Evolutionary conservation across 495 filamentous ascomycete species (phyloP).

Genomic region (Barbatosphaeria neglecta): DNA sequence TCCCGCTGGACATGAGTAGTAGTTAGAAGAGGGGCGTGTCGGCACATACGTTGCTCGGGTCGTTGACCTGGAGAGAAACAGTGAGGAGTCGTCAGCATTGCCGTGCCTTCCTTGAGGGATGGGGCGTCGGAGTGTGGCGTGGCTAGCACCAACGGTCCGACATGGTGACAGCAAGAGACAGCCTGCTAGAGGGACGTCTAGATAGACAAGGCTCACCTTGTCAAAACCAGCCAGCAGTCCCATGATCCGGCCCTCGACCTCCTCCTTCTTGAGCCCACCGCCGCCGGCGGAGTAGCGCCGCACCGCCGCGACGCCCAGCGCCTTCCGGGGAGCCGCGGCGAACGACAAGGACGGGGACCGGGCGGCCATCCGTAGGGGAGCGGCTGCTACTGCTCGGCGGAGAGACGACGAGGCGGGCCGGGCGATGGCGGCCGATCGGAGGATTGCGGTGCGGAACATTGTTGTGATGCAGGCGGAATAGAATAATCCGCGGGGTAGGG

Average conservation of each 20-base stretch:
- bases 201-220: slow-evolving; percentile 56
- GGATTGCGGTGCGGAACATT: slow-evolving; percentile 80
- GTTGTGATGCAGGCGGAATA: no score
- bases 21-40: neutral
- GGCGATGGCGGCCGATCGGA: slow-evolving; percentile 49
- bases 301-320: slow-evolving; percentile 42
- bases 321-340: slow-evolving; percentile 42
- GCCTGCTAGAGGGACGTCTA: neutral
- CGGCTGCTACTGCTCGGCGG: slow-evolving; percentile 39
- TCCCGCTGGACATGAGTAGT: no score
- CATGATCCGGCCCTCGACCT: slow-evolving; percentile 88
- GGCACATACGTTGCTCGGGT: slow-evolving; percentile 57
- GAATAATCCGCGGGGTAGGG: no score
- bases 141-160: neutral
- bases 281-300: slow-evolving; percentile 79
- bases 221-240: slow-evolving; percentile 88
- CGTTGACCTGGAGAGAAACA: slow-evolving; percentile 47
- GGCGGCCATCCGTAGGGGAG: slow-evolving; percentile 23
- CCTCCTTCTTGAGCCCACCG: slow-evolving; percentile 61
- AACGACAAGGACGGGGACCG: slow-evolving; percentile 33
- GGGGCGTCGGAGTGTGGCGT: no score
- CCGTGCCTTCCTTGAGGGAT: no score
- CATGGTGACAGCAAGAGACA: no score
- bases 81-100: no score
- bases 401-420: slow-evolving; percentile 42